Base-by-base conservation (phyloP, 148 eudicot genomes). In the Vaccinium myrtillus region DNA sequence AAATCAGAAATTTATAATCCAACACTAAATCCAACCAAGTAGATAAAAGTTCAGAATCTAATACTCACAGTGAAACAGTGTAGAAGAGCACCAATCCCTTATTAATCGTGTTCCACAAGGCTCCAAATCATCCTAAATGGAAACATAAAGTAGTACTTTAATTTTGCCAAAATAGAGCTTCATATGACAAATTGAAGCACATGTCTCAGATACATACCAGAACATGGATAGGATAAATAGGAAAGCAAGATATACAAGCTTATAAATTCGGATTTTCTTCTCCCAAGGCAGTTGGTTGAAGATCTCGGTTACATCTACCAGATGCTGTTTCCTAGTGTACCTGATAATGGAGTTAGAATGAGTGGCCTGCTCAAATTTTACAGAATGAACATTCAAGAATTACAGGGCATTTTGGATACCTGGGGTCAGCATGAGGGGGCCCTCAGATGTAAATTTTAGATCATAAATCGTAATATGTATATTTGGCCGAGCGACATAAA, bases 301-400 rank as follows among this genome's bases (percentile, higher is more conserved):
- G 54, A 88, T 88, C 86, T 91, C 93, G 43, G 93, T 91, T 86
- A 90, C 92, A 84, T 91, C 90, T 77, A 91, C 81, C 74, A 90
- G 79, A 76, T 91, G 93, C 15, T 81, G 83, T 53, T 83, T 70
- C 50, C 59, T 56, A 74, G 81, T 79, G 75, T 90, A 91, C 82
- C 93, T 91, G 84, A 75, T 75, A 51, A 82, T 50, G 39, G 25
- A 53, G 30, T 56, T 51, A 27, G n/a, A 13, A 71, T 46, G 30
- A 76, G 23, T 79, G 21, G 25, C 69, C 23, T 9, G 63, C 80
- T 73, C 75, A 74, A 46, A 80, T 71, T 49, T 51, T 53, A 71
- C 4, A 25, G n/a, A 32, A 54, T 69, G 46, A 36, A 51, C n/a
- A n/a, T 67, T 51, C 77, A 21, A 18, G 58, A 78, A 78, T 16